Evolutionary conservation across 129 eudicot genomes (phyloP).

Genomic region (Tagetes patula): DNA sequence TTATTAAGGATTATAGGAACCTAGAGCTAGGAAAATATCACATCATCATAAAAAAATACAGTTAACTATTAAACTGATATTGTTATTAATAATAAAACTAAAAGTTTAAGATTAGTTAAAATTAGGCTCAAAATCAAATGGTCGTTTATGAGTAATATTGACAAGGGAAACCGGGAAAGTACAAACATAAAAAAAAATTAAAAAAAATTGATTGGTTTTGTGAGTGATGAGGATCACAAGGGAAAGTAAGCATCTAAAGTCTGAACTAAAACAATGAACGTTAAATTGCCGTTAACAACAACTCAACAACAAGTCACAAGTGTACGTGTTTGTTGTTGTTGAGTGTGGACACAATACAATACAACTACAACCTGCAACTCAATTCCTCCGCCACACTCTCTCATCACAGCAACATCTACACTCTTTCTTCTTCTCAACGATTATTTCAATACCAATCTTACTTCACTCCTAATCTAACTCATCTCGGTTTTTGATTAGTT

Average conservation of each 20-base stretch:
- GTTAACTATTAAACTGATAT: too few species aligned
- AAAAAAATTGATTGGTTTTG: too few species aligned
- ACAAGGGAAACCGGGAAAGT: too few species aligned
- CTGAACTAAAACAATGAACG: background rate
- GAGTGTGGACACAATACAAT: conserved; percentile 8
- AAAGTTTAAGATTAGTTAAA: too few species aligned
- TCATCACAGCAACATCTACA: conserved; percentile 2
- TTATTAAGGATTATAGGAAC: too few species aligned
- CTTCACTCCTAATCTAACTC: conserved; percentile 5
- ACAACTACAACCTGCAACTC: background rate
- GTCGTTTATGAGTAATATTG: too few species aligned
- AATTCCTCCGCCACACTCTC: background rate
- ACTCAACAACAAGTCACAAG: background rate
- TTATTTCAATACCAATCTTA: conserved; percentile 25
- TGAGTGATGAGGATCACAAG: background rate
- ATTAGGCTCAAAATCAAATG: too few species aligned
- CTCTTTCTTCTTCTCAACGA: conserved; percentile 12
- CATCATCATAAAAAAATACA: too few species aligned
- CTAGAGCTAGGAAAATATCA: too few species aligned
- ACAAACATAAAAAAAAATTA: too few species aligned
- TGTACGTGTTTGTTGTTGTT: background rate
- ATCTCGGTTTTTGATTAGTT: background rate
- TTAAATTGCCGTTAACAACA: conserved; percentile 27
- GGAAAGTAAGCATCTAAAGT: background rate
- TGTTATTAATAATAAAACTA: too few species aligned